Evolutionary conservation across 2,329 filamentous ascomycete species (phyloP).

Genomic region (Cladosporium sphaerospermum): DNA sequence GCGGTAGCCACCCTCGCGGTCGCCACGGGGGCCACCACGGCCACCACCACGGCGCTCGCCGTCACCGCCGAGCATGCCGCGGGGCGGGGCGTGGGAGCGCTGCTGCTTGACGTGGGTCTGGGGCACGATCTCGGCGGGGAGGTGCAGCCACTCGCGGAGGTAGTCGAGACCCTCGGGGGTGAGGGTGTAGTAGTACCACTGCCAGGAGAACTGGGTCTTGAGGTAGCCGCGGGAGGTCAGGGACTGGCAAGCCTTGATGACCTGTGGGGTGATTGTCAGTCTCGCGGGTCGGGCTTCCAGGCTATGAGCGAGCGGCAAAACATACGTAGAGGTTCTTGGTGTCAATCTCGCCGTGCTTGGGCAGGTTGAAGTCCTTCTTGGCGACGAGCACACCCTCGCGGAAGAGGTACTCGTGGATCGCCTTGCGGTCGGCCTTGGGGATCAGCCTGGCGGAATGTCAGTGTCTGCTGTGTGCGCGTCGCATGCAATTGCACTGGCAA

Average conservation of each 20-base stretch:
- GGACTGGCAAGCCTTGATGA: conserved; percentile 98
- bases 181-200: conserved; percentile 99
- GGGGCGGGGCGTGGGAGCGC: conserved; percentile 94
- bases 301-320: conserved; percentile 1
- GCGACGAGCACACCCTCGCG: conserved; percentile 79
- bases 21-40: conserved; percentile 67
- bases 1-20: conserved; percentile 61
- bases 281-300: background rate
- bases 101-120: conserved; percentile 99
- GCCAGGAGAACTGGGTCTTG: conserved; percentile 99
- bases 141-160: conserved; percentile 99
- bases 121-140: conserved; percentile 98
- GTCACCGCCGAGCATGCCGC: conserved; percentile 89
- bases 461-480: background rate
- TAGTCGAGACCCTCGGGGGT: conserved; percentile 99
- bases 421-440: conserved; percentile 99
- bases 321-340: conserved; percentile 94
- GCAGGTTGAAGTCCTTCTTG: conserved; percentile 98
- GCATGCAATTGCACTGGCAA: background rate
- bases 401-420: conserved; percentile 99
- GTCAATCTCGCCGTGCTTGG: conserved; percentile 97
- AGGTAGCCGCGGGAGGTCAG: conserved; percentile 96
- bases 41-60: conserved; percentile 68
- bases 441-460: conserved; percentile 66
- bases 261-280: conserved; percentile 32